Conservation (phyloP, 192 early-diverging fungal species). For the Rhizophagus sp. region DNA sequence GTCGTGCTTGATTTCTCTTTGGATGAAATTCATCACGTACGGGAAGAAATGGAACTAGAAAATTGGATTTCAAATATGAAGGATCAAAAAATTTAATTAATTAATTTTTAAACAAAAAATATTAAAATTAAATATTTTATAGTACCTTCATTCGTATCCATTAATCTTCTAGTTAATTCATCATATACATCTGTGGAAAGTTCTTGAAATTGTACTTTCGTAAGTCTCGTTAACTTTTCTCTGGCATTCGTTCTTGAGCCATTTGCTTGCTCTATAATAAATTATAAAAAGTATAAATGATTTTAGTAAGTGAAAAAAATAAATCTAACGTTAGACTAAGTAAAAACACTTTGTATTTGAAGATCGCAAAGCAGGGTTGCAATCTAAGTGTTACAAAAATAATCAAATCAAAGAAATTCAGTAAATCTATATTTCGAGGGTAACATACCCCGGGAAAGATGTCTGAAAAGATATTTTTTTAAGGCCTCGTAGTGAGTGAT, state of each 20-base stretch:
- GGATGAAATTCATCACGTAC: slow-evolving; percentile 89
- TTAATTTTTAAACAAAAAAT: not conserved
- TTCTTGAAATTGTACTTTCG: slow-evolving; percentile 87
- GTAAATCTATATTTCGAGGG: not conserved
- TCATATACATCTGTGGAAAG: slow-evolving; percentile 96
- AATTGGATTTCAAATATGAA: not conserved
- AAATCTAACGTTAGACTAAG: not conserved
- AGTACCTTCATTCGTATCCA: slow-evolving; percentile 61
- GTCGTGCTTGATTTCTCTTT: slow-evolving; percentile 94
- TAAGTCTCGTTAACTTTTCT: slow-evolving; percentile 79
- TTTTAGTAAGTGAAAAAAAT: not conserved
- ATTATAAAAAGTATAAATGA: not conserved
- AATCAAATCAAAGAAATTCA: not conserved
- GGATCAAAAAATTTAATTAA: not conserved
- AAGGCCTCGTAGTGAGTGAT: slow-evolving; percentile 55
- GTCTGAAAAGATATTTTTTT: slow-evolving; percentile 47
- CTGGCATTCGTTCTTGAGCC: slow-evolving; percentile 52
- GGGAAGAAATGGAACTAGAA: slow-evolving; percentile 75
- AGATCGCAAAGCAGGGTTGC: too few species aligned
- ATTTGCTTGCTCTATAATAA: slow-evolving; percentile 39
- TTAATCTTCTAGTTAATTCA: slow-evolving; percentile 76
- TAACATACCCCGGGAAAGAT: slow-evolving; percentile 44
- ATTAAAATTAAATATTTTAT: not conserved
- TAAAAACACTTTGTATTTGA: too few species aligned
- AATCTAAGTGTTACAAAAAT: too few species aligned